A percentile compares a stretch with the other conserved stretches of the same genome.
Conservation (phyloP, 1,284 basidiomycete genomes). For the Stereum hirsutum region DNA sequence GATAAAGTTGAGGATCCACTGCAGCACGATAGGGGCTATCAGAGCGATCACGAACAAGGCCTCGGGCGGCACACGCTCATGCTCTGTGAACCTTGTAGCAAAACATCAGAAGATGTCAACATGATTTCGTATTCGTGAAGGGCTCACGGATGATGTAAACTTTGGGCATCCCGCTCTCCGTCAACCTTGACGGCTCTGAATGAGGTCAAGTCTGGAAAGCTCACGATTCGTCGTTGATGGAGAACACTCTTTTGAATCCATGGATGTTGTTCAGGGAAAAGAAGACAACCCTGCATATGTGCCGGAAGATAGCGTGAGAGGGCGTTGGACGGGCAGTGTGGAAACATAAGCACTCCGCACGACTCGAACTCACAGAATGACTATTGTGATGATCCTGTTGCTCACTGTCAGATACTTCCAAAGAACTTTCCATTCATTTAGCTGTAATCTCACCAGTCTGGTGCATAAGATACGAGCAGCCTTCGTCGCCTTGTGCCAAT, state of each 20-base stretch:
- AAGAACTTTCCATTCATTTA: too few relatives aligned
- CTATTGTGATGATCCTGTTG: background rate
- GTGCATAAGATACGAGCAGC: constrained; percentile 52
- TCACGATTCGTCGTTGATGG: constrained; percentile 70
- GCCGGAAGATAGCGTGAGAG: background rate
- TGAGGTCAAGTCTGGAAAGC: too few relatives aligned
- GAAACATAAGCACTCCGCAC: constrained; percentile 52
- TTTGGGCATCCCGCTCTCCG: too few relatives aligned
- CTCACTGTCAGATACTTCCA: constrained; percentile 4
- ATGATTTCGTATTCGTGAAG: constrained; percentile 79
- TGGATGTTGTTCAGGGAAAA: constrained; percentile 64
- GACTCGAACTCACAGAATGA: constrained; percentile 63
- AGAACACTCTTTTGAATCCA: constrained; percentile 83
- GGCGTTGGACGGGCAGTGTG: background rate
- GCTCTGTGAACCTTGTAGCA: constrained; percentile 67
- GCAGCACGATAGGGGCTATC: constrained; percentile 58
- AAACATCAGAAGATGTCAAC: constrained; percentile 26
- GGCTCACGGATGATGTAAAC: too few relatives aligned
- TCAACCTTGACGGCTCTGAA: too few relatives aligned
- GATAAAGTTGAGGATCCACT: constrained; percentile 59
- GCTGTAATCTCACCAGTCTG: constrained; percentile 67
- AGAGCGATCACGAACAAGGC: constrained; percentile 64
- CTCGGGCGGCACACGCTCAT: constrained; percentile 74
- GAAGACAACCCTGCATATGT: constrained; percentile 46
- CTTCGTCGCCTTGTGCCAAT: constrained; percentile 5